A percentile compares a stretch with the other conserved stretches of the same genome.
phyloP scores from a whole-genome alignment of 768 basidiomycete species.

The Kwoniella shandongensis region DNA sequence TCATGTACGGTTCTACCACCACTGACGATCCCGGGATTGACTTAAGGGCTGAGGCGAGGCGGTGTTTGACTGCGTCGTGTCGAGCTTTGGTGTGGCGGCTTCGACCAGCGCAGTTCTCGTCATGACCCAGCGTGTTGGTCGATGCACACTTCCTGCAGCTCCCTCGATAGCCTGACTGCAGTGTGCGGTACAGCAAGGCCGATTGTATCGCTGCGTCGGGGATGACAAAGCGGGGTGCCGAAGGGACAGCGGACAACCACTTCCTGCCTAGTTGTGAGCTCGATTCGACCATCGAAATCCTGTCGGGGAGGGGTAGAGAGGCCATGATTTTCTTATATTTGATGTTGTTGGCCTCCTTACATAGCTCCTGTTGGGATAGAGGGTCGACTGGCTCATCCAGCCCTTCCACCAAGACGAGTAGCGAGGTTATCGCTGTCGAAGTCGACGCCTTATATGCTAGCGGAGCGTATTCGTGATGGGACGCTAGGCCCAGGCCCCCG shows the following conservation, averaged over 20 bases:
- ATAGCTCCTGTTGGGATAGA: neutral
- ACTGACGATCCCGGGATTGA: neutral
- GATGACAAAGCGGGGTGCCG: neutral
- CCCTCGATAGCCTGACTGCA: neutral
- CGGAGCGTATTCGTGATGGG: neutral
- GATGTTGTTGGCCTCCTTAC: neutral
- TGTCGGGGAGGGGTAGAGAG: neutral
- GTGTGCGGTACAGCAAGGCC: neutral
- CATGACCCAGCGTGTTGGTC: neutral
- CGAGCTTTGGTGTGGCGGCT: neutral
- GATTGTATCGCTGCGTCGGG: neutral
- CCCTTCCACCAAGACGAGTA: neutral
- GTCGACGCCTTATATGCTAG: neutral
- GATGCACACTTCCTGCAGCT: neutral
- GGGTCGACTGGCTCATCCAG: neutral
- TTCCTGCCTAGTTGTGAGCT: neutral
- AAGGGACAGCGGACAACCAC: constrained; percentile 8
- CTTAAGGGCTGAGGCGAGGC: neutral
- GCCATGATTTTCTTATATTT: neutral
- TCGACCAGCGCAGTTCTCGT: neutral
- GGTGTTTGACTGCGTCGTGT: constrained; percentile 4
- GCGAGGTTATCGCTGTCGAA: neutral
- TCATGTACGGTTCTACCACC: neutral
- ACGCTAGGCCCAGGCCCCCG: constrained; percentile 1
- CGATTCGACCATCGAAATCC: neutral